Evolutionary conservation across 495 filamentous ascomycete genomes (phyloP).

Genomic region (Echria macrotheca): DNA sequence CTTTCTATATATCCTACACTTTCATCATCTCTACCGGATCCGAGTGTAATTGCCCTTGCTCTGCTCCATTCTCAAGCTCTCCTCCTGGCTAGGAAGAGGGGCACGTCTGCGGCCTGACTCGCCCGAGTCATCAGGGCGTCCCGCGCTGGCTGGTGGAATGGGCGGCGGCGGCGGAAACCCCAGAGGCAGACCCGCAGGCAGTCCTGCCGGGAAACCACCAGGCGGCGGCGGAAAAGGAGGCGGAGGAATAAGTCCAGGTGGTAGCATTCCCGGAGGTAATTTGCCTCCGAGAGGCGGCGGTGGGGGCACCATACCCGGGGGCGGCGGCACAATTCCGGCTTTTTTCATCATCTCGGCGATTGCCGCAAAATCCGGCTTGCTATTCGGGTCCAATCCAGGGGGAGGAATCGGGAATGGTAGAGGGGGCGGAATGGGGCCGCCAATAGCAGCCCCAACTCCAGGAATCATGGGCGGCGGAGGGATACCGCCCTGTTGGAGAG

Average conservation of each 20-base stretch:
- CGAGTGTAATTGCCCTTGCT: constrained; percentile 55
- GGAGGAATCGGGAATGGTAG: constrained; percentile 30
- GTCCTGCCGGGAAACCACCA: too few relatives aligned
- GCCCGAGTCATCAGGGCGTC: not conserved
- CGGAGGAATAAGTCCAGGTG: constrained; percentile 48
- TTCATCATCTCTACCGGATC: too few relatives aligned
- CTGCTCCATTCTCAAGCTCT: constrained; percentile 73
- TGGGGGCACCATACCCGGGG: too few relatives aligned
- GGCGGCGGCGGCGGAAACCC: constrained; percentile 17
- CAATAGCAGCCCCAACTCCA: constrained; percentile 41
- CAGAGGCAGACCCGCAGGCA: not conserved
- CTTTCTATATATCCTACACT: too few relatives aligned
- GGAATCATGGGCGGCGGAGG: constrained; percentile 29
- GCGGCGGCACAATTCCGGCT: constrained; percentile 45
- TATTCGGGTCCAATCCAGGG: constrained; percentile 49
- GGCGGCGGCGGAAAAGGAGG: constrained; percentile 32
- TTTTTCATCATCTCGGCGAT: constrained; percentile 59
- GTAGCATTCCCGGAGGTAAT: constrained; percentile 43
- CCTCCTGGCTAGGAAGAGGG: constrained; percentile 75
- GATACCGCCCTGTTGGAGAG: constrained; percentile 30
- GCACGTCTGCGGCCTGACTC: constrained; percentile 43
- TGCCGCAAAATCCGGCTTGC: constrained; percentile 62
- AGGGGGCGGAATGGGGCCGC: constrained; percentile 35
- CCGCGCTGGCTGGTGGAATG: not conserved
- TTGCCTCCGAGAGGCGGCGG: too few relatives aligned